A percentile compares a stretch with the other conserved stretches of the same genome.
Evolutionary conservation across 2,329 filamentous ascomycete genomes (phyloP).

Genomic region (Graphiopsis chlorocephala): DNA sequence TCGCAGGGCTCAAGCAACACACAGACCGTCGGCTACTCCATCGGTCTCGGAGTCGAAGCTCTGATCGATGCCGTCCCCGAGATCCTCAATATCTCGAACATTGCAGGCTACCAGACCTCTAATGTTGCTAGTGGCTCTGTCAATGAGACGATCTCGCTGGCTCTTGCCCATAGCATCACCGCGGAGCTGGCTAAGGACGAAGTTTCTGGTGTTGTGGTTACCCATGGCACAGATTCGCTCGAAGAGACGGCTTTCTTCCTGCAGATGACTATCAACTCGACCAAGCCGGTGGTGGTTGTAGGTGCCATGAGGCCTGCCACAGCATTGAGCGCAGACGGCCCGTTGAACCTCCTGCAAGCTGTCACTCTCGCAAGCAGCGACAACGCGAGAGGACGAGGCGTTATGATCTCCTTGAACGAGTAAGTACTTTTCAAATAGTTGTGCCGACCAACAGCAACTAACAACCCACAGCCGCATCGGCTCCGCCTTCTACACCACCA

Average conservation of each 20-base stretch:
- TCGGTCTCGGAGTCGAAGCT: constrained; percentile 50
- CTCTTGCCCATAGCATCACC: constrained; percentile 50
- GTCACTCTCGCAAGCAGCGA: constrained; percentile 54
- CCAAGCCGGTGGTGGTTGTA: constrained; percentile 59
- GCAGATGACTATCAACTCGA: constrained; percentile 55
- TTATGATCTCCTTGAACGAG: constrained; percentile 62
- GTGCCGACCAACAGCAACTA: not conserved
- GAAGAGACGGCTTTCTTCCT: constrained; percentile 65
- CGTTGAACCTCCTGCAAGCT: constrained; percentile 60
- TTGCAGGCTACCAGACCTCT: constrained; percentile 47
- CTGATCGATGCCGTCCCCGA: constrained; percentile 57
- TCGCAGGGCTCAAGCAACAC: constrained; percentile 49
- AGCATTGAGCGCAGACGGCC: constrained; percentile 61
- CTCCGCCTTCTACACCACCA: constrained; percentile 57
- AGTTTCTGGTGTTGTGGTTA: constrained; percentile 54
- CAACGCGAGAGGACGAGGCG: constrained; percentile 50
- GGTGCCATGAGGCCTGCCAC: constrained; percentile 64
- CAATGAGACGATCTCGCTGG: constrained; percentile 49
- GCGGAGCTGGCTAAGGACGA: constrained; percentile 46
- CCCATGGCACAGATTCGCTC: constrained; percentile 64
- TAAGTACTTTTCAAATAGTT: constrained; percentile 8
- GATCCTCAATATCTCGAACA: constrained; percentile 54
- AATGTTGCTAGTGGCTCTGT: constrained; percentile 40
- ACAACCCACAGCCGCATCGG: constrained; percentile 46
- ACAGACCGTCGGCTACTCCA: constrained; percentile 55